A percentile compares a stretch with the other conserved stretches of the same genome.
These are phyloP conservation scores for Saccharomycopsis olivae DNA, from an alignment of 805 yeast species.

Conservation along the genomic window DNA sequence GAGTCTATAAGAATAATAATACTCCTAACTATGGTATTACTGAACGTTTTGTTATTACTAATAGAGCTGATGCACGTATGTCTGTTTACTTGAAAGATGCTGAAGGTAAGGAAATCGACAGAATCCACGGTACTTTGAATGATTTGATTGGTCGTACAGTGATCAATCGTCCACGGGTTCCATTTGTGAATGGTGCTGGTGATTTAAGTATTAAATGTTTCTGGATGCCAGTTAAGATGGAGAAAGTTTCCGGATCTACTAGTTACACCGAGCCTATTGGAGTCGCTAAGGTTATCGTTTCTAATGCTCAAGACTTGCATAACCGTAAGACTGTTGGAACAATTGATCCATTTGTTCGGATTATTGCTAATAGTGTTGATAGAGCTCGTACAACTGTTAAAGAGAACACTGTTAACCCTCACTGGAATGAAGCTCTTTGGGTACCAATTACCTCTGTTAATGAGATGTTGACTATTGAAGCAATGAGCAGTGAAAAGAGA, in stretches of 20 bases:
- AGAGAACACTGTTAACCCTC: slow-evolving; percentile 64
- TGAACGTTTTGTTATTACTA: slow-evolving; percentile 58
- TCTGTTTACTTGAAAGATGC: slow-evolving; percentile 57
- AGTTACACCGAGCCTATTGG: slow-evolving; percentile 96
- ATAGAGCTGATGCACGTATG: slow-evolving; percentile 61
- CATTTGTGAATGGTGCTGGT: slow-evolving; percentile 59
- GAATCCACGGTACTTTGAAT: slow-evolving; percentile 44
- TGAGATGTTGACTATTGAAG: slow-evolving; percentile 77
- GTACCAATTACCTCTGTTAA: slow-evolving; percentile 74
- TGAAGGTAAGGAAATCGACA: slow-evolving; percentile 46
- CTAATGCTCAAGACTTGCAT: slow-evolving; percentile 61
- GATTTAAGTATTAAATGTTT: slow-evolving; percentile 55
- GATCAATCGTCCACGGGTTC: slow-evolving; percentile 71
- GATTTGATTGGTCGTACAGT: slow-evolving; percentile 70
- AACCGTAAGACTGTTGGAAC: slow-evolving; percentile 85
- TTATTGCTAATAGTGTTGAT: slow-evolving; percentile 65
- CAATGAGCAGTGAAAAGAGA: slow-evolving; percentile 75
- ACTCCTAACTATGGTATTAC: slow-evolving; percentile 57
- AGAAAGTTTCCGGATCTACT: slow-evolving; percentile 54
- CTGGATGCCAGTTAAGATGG: slow-evolving; percentile 82
- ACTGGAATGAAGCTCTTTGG: slow-evolving; percentile 75
- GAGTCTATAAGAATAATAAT: slow-evolving; percentile 44
- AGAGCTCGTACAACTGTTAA: slow-evolving; percentile 66
- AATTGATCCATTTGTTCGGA: slow-evolving; percentile 83
- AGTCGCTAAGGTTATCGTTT: slow-evolving; percentile 64